These are phyloP conservation scores for Calonectria leucothoes DNA, from an alignment of 2,329 filamentous ascomycete genomes.

Conservation along the genomic window DNA sequence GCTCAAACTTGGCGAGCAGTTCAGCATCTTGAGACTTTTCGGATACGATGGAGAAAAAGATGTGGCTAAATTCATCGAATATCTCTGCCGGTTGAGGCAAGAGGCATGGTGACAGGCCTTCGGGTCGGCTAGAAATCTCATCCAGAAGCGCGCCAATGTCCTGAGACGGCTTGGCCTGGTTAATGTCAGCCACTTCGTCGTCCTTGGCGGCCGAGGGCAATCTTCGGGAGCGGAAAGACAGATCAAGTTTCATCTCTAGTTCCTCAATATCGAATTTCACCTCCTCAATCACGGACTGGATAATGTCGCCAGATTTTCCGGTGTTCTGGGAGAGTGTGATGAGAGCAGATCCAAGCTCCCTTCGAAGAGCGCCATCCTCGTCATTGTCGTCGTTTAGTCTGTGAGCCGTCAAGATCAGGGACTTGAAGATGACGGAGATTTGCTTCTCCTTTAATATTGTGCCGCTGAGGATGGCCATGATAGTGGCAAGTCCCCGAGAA, in stretches of 20 bases:
- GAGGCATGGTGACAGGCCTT: slow-evolving; percentile 63
- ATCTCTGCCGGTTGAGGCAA: slow-evolving; percentile 61
- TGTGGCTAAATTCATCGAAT: slow-evolving; percentile 68
- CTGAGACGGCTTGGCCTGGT: slow-evolving; percentile 44
- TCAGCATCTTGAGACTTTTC: slow-evolving; percentile 53
- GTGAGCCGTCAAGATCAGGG: slow-evolving; percentile 70
- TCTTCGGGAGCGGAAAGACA: slow-evolving; percentile 70
- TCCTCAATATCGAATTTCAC: slow-evolving; percentile 79
- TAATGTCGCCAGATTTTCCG: slow-evolving; percentile 69
- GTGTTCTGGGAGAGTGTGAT: slow-evolving; percentile 72
- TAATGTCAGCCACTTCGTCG: slow-evolving; percentile 45
- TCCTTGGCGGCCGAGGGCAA: slow-evolving; percentile 62
- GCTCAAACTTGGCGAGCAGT: slow-evolving; percentile 63
- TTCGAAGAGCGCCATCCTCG: slow-evolving; percentile 66
- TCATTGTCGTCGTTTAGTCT: slow-evolving; percentile 67
- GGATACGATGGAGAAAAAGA: slow-evolving; percentile 67
- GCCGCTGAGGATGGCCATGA: slow-evolving; percentile 71
- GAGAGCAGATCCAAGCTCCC: slow-evolving; percentile 74
- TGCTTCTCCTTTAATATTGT: slow-evolving; percentile 73
- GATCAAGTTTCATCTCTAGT: slow-evolving; percentile 79
- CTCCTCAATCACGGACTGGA: slow-evolving; percentile 74
- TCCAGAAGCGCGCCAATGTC: slow-evolving; percentile 54
- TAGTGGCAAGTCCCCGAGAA: slow-evolving; percentile 64
- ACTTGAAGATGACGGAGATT: slow-evolving; percentile 73
- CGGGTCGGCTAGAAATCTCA: slow-evolving; percentile 51